Conservation (phyloP, 345 rosid genomes). For the Lumnitzera littorea region DNA sequence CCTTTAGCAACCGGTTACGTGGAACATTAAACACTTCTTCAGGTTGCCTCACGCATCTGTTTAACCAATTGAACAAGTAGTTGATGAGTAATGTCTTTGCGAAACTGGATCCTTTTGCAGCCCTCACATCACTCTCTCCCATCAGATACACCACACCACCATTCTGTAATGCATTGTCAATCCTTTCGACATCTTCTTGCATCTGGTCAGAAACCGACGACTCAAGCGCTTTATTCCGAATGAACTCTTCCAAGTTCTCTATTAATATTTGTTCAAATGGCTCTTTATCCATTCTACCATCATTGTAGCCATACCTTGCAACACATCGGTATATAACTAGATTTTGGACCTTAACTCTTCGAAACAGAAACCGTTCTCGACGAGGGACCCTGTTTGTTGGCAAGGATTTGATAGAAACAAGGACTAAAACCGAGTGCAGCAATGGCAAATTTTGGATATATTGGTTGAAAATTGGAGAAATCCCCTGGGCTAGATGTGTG, state of each 20-base stretch:
- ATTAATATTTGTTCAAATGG: slow-evolving; percentile 17
- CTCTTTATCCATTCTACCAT: slow-evolving; percentile 14
- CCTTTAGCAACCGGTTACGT: slow-evolving; percentile 9
- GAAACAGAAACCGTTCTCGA: slow-evolving; percentile 21
- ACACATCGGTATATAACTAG: slow-evolving; percentile 20
- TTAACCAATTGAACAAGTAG: slow-evolving; percentile 16
- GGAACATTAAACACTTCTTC: slow-evolving; percentile 23
- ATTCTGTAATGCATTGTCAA: not conserved
- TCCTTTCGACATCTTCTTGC: too few species aligned
- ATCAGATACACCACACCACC: slow-evolving; percentile 19
- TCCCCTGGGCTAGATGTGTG: slow-evolving; percentile 23
- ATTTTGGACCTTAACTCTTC: slow-evolving; percentile 9
- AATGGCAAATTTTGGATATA: slow-evolving; percentile 13
- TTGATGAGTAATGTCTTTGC: slow-evolving; percentile 16
- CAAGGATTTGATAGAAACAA: slow-evolving; percentile 20
- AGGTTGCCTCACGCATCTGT: slow-evolving; percentile 18
- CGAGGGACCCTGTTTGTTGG: slow-evolving; percentile 18
- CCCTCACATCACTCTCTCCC: slow-evolving; percentile 22
- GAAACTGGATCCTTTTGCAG: slow-evolving; percentile 7
- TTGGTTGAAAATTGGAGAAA: slow-evolving; percentile 21
- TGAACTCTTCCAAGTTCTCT: slow-evolving; percentile 16
- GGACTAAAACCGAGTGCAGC: slow-evolving; percentile 23
- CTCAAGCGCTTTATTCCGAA: not conserved
- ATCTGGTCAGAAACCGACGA: not conserved
- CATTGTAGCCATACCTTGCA: slow-evolving; percentile 26